Conservation (phyloP, 352 stramenopile species). For the Phytophthora aleatoria region DNA sequence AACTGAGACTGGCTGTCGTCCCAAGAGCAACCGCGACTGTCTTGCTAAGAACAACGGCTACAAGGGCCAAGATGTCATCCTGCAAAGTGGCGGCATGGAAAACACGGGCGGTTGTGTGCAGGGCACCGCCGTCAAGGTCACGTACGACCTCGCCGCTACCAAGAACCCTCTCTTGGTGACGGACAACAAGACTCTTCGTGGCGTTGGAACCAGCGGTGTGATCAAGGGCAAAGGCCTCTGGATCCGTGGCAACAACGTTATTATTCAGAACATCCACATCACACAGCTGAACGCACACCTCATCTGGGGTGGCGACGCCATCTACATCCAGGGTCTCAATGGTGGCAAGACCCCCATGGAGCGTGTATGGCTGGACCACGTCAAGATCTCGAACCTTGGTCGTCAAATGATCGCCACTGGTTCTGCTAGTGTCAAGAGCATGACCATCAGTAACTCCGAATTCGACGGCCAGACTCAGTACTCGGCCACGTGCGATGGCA, state of each 20-base stretch:
- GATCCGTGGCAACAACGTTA: constrained; percentile 46
- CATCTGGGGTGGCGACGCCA: constrained; percentile 38
- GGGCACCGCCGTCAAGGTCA: constrained; percentile 39
- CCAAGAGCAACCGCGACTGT: constrained; percentile 46
- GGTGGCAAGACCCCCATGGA: constrained; percentile 26
- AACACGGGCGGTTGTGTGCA: constrained; percentile 57
- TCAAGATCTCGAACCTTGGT: constrained; percentile 46
- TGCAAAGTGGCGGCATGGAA: constrained; percentile 51
- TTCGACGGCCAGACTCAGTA: constrained; percentile 52
- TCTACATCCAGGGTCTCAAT: constrained; percentile 38
- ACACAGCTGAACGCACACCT: constrained; percentile 48
- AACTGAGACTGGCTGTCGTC: constrained; percentile 53
- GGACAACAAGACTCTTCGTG: constrained; percentile 53
- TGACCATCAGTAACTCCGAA: constrained; percentile 60
- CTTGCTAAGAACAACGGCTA: constrained; percentile 61
- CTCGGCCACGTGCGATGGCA: constrained; percentile 51
- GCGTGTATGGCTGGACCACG: constrained; percentile 56
- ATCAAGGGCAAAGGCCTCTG: constrained; percentile 53
- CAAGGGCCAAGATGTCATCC: constrained; percentile 60
- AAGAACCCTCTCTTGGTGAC: constrained; percentile 40
- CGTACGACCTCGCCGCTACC: constrained; percentile 31
- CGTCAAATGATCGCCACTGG: constrained; percentile 47
- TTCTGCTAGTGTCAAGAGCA: constrained; percentile 38
- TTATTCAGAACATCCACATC: constrained; percentile 58
- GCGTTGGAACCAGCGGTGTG: constrained; percentile 40